Base-by-base conservation (phyloP, 1,284 basidiomycete genomes). In the Phellopilus nigrolimitatus region DNA sequence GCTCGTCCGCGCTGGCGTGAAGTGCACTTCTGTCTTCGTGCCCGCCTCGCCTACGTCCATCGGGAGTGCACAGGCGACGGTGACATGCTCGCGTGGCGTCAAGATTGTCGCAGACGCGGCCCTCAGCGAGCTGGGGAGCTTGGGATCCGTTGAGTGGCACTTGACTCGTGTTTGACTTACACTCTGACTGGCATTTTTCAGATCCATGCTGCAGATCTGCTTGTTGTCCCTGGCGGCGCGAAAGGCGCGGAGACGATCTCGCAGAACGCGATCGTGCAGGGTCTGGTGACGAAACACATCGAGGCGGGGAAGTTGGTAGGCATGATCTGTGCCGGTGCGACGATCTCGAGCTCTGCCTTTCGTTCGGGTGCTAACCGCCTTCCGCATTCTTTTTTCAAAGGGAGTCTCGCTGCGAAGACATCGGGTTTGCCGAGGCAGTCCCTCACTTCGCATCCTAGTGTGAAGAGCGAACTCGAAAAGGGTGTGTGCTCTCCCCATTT, bases 151-250 rank as follows among this genome's bases (percentile, higher is more conserved):
- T 53, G 33, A 27, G 46, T 53, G n/a, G 6, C n/a, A n/a, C 30
- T 25, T 17, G 30, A 3, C 22, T 44, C 30, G n/a, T 12, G 13
- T 22, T 27, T 34, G 17, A 10, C 24, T 10, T 22, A 12, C 9
- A 7, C 12, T 21, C 13, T 15, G 5, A 12, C 46, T 38, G 10
- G 38, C 41, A 24, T 52, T 31, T 37, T 30, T 49, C 46, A 59
- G 80, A 80, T 76, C 76, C 47, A 74, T n/a, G 56, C 73, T 47
- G 88, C 76, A 56, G 86, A 91, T 59, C 74, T 79, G 0, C 61
- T 91, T 10, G 71, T 93, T 45, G 78, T 94, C 30, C 91, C 91
- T 0, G 91, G 91, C 2, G 91, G 91, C 1, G 80, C 82, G 0
- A 82, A 83, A 61, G 91, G 91, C 10, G 88, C 91, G 0, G 79